Evolutionary conservation across 2,329 filamentous ascomycete genomes (phyloP).

Genomic region (Aspergillus terreus): DNA sequence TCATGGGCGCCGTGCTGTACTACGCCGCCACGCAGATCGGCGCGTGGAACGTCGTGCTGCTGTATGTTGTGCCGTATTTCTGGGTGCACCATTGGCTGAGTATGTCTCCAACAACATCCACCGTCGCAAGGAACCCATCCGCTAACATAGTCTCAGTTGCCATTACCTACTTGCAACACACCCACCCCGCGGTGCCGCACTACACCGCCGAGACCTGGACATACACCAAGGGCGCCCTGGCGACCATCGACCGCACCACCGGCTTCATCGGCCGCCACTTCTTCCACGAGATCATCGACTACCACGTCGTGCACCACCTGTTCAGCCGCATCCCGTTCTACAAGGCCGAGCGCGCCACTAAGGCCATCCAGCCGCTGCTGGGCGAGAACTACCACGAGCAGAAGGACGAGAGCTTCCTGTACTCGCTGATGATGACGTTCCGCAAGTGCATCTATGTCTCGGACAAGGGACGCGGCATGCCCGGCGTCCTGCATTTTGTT

Average conservation of each 20-base stretch:
- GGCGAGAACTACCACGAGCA: slow-evolving; percentile 48
- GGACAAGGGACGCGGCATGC: slow-evolving; percentile 12
- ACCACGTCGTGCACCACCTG: slow-evolving; percentile 62
- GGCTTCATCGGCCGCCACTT: slow-evolving; percentile 63
- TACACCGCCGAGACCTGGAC: slow-evolving; percentile 59
- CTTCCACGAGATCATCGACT: slow-evolving; percentile 64
- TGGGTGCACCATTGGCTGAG: slow-evolving; percentile 70
- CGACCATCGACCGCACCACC: slow-evolving; percentile 63
- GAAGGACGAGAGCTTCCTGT: slow-evolving; percentile 41
- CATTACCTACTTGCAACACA: slow-evolving; percentile 74
- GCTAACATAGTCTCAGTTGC: slow-evolving; percentile 48
- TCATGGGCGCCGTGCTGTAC: slow-evolving; percentile 52
- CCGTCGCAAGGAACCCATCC: no score
- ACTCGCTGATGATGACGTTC: slow-evolving; percentile 47
- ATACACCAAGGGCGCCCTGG: slow-evolving; percentile 59
- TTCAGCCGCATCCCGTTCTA: slow-evolving; percentile 62
- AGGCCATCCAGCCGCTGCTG: slow-evolving; percentile 55
- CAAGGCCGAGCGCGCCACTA: slow-evolving; percentile 57
- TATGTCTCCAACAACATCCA: slow-evolving; percentile 31
- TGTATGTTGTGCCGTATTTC: slow-evolving; percentile 63
- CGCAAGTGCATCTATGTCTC: slow-evolving; percentile 49
- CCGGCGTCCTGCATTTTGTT: slow-evolving; percentile 20
- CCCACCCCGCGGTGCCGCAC: slow-evolving; percentile 55
- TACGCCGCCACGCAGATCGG: slow-evolving; percentile 53
- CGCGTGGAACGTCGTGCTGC: slow-evolving; percentile 52